phyloP scores from a whole-genome alignment of 352 stramenopile species.

The Phytophthora ohioensis region DNA sequence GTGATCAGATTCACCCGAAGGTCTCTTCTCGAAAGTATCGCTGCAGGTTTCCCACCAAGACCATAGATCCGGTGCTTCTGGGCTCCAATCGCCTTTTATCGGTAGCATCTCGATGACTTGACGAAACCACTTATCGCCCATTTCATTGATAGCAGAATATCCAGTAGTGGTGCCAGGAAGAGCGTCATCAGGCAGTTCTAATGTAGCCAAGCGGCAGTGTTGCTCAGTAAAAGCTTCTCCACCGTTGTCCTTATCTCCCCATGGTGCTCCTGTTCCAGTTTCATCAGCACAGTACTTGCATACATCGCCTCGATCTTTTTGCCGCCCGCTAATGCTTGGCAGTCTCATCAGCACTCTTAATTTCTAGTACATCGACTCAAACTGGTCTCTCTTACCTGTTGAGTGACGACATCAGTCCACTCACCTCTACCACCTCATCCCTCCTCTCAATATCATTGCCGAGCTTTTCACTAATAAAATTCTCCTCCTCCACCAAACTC shows the following conservation, averaged over 20 bases:
- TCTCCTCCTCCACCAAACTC: not conserved
- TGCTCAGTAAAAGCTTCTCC: not conserved
- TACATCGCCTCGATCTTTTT: no score
- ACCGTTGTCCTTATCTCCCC: not conserved
- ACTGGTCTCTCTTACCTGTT: no score
- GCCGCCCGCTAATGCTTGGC: no score
- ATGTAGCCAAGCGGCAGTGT: not conserved
- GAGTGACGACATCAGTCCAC: no score
- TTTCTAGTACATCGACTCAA: no score
- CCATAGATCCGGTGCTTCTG: constrained; percentile 15
- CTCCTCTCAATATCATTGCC: no score
- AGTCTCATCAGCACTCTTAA: no score
- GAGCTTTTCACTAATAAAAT: not conserved
- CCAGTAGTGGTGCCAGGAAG: not conserved
- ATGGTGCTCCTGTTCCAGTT: not conserved
- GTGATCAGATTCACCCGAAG: not conserved
- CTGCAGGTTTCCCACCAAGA: not conserved
- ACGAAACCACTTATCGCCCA: constrained; percentile 14
- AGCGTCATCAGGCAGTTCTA: constrained; percentile 9
- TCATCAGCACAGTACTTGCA: not conserved
- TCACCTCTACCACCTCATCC: no score
- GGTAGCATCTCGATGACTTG: constrained; percentile 1
- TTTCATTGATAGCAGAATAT: constrained; percentile 19
- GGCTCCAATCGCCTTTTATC: not conserved
- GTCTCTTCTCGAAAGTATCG: not conserved